A percentile compares a stretch with the other conserved stretches of the same genome.
phyloP scores from a whole-genome alignment of 495 filamentous ascomycete species.

The Letharia lupina region DNA sequence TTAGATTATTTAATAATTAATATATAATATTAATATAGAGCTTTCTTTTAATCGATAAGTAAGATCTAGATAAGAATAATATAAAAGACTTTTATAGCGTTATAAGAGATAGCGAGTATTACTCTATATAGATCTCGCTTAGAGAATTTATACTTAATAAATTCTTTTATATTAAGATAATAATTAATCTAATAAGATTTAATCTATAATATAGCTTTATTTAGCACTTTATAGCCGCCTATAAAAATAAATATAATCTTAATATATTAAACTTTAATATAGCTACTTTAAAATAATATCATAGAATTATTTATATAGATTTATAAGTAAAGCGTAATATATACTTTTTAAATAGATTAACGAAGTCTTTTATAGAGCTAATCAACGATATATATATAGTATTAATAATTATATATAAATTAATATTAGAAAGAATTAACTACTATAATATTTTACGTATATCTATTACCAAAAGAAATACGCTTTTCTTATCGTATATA shows the following conservation, averaged over 20 bases:
- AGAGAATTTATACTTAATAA: not conserved
- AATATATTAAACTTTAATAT: no score
- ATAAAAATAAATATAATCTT: not conserved
- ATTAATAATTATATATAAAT: no score
- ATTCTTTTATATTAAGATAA: not conserved
- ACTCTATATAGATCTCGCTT: not conserved
- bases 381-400: no score
- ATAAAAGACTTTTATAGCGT: not conserved
- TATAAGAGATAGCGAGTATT: not conserved
- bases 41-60: not conserved
- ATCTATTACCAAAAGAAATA: no score
- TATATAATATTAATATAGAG: not conserved
- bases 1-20: not conserved
- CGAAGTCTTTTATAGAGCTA: no score
- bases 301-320: no score
- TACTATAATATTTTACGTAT: no score
- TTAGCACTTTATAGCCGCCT: not conserved
- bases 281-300: no score
- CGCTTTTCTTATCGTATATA: no score
- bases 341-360: no score
- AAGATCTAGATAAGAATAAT: not conserved
- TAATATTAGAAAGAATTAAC: no score
- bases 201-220: not conserved
- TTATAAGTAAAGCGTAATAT: no score
- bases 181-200: not conserved